Base-by-base conservation (phyloP, 768 basidiomycete genomes). In the Mycena sanguinolenta region DNA sequence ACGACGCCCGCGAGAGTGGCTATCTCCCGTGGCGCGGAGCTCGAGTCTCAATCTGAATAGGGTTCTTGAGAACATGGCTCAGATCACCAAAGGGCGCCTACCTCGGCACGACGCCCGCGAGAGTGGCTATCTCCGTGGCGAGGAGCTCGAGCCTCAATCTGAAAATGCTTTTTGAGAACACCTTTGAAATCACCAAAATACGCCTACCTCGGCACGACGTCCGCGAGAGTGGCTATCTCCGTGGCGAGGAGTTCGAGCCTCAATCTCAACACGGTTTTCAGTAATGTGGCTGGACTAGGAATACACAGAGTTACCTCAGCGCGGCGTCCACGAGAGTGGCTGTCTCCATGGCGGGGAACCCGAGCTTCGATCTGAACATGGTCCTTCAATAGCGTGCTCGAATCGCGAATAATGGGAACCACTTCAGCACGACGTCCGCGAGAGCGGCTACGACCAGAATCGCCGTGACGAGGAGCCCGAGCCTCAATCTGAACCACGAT, bases 21-120 rank as follows among this genome's bases (percentile, higher is more conserved):
- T 44, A 53, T 60, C 65, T 17, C n/a, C 66, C 66, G 53, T 62
- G 66, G 14, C 67, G 67, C 6, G 67, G 67, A 34, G 32, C 16
- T 2, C 67, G 53, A 17, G 60, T 61, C 46, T 69, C 67, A 10
- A 67, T 19, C 21, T 23, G 50, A 32, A n/a, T 10, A n/a, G 8
- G 39, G 10, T 8, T 8, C 17, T 46, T 46, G 3, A 46, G 44
- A 8, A 8, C 21, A n/a, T 46, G 1, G 44, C n/a, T 46, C 19
- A 44, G 17, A 46, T 46, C 4, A n/a, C 2, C 2, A n/a, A n/a
- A 8, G 8, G n/a, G 44, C 7, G 4, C 21, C 21, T 6, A 46
- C 44, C 12, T 46, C 44, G 12, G 21, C 49, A 21, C 53, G 65
- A n/a, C 65, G 65, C 23, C 34, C 58, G 2, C 65, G 65, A 9